Base-by-base conservation (phyloP, 768 basidiomycete genomes). In the Tricholoma saponaceum region DNA sequence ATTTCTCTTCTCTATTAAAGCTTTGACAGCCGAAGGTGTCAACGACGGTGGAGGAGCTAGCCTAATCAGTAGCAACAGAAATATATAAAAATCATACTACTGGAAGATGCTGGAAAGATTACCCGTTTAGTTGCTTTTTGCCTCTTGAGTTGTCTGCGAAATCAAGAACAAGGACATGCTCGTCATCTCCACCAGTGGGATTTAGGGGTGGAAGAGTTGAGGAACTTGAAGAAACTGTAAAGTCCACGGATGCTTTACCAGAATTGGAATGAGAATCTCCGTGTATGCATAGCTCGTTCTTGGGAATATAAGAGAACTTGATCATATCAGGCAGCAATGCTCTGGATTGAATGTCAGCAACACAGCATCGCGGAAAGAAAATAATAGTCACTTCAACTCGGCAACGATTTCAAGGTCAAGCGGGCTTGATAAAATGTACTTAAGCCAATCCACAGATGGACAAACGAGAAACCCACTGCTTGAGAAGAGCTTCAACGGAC, bases 261-360 rank as follows among this genome's bases (percentile, higher is more conserved):
- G 52, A 67, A 22, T 51, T 26, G 37, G 57, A 59, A 56, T 5
- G 62, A 28, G 62, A 60, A 20, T 74, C 72, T 33, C 76, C 70
- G 5, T 87, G 79, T 54, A 87, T 76, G 52, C 81, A 81, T 12
- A 90, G 69, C 46, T 89, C 80, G 47, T 81, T 77, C 28, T 75
- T 71, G 55, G 89, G 84, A 60, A 88, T 86, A 66, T 94, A 95
- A 6, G 91, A 86, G 64, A 95, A 95, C 52, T 81, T 85, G 63
- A 96, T 76, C 39, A 92, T 74, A 56, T 88, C 84, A 1, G 93
- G 93, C 13, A 95, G 73, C n/a, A 96, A 78, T 8, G 90, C 84
- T 71, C 91, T 92, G 56, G 8, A 10, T 43, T 20, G 4, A 20
- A 55, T 4, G 49, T 35, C 44, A 49, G 39, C 16, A 54, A 35